These are phyloP conservation scores for Liquidambar formosana DNA, from an alignment of 164 flowering plant species.

Conservation along the genomic window DNA sequence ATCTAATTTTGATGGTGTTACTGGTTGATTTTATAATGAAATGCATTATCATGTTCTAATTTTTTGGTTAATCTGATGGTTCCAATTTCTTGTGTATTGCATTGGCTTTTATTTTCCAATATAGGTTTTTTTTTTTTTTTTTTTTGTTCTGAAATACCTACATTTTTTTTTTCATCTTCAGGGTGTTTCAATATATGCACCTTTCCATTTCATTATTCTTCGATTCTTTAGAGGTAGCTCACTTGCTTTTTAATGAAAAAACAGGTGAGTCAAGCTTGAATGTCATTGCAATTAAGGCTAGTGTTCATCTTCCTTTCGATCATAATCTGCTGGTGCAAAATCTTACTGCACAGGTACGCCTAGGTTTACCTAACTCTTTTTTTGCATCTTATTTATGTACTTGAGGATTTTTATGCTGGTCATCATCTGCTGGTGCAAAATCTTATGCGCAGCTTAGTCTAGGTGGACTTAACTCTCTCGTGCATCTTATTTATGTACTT, in stretches of 20 bases:
- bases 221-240: not conserved
- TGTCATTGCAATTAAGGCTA: conserved; percentile 75
- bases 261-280: conserved; percentile 70
- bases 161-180: not conserved
- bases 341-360: conserved; percentile 74
- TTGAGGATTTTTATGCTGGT: not conserved
- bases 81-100: too few relatives aligned
- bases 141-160: too few relatives aligned
- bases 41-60: not conserved
- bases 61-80: not conserved
- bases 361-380: not conserved
- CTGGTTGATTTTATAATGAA: not conserved
- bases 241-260: conserved; percentile 6
- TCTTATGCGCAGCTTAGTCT: conserved; percentile 38
- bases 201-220: not conserved
- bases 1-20: not conserved
- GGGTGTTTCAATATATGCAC: not conserved
- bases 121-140: too few relatives aligned
- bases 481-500: too few relatives aligned
- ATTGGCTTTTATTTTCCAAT: too few relatives aligned
- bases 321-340: conserved; percentile 75
- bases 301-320: conserved; percentile 82
- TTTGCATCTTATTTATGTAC: not conserved
- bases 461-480: not conserved
- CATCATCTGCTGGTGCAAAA: not conserved